A percentile compares a stretch with the other conserved stretches of the same genome.
phyloP scores from a whole-genome alignment of 2,329 filamentous ascomycete species.

The Claviceps citrina region DNA sequence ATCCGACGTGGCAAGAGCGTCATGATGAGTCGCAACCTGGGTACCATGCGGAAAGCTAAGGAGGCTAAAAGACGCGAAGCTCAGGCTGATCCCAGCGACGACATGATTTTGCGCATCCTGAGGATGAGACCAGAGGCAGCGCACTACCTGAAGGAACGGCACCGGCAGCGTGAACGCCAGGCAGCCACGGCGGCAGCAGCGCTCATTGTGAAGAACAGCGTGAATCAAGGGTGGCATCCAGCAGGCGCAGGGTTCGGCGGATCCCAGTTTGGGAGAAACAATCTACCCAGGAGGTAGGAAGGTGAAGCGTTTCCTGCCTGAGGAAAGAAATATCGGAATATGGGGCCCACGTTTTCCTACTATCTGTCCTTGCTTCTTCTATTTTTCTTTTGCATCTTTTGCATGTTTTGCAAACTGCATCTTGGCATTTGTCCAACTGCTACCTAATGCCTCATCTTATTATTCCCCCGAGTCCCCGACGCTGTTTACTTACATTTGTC shows the following conservation, averaged over 20 bases:
- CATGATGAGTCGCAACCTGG: conserved; percentile 85
- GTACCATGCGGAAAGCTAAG: conserved; percentile 91
- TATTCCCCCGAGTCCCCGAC: too few relatives aligned
- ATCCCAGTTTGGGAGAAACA: conserved; percentile 30
- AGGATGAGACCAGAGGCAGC: conserved; percentile 87
- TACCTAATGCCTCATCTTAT: too few relatives aligned
- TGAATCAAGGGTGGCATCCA: conserved; percentile 41
- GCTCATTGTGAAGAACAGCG: conserved; percentile 85
- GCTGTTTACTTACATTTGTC: too few relatives aligned
- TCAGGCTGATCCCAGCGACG: conserved; percentile 90
- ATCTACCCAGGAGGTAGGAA: conserved; percentile 29
- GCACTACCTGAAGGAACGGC: conserved; percentile 74
- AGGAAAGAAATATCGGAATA: not conserved
- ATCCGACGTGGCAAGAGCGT: conserved; percentile 61
- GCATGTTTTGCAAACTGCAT: too few relatives aligned
- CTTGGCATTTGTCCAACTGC: too few relatives aligned
- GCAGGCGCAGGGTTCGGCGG: conserved; percentile 12
- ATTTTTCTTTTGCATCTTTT: not conserved
- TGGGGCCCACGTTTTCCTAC: not conserved
- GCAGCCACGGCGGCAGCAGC: conserved; percentile 82
- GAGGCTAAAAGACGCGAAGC: conserved; percentile 91
- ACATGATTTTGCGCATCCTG: conserved; percentile 92
- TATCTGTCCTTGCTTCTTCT: not conserved
- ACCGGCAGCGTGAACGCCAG: conserved; percentile 84
- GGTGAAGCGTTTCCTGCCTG: not conserved